Percentiles rank a stretch among this genome's conserved stretches.
Evolutionary conservation across 345 rosid genomes (phyloP).

Genomic region (Noccaea caerulescens): DNA sequence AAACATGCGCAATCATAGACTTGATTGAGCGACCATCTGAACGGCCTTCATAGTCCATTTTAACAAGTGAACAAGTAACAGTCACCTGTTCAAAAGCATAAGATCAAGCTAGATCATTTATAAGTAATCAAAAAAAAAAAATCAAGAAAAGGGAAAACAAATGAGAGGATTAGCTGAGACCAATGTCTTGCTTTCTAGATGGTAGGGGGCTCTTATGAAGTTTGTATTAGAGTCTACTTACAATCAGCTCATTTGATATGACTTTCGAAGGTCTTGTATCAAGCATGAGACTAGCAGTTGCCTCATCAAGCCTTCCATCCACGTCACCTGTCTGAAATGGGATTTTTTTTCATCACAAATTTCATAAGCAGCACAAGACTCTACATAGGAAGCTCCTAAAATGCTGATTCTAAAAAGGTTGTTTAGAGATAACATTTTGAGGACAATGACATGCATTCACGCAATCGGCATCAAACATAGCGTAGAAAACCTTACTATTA

Average conservation of each 20-base stretch:
- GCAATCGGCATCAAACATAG: neutral
- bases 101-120: conserved; percentile 24
- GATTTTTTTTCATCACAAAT: conserved; percentile 20
- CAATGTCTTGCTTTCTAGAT: conserved; percentile 16
- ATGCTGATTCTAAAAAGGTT: neutral
- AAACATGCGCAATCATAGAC: conserved; percentile 88
- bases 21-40: conserved; percentile 95
- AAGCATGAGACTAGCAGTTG: conserved; percentile 81
- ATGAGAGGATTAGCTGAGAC: conserved; percentile 12
- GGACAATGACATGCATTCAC: conserved; percentile 15
- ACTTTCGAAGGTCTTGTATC: conserved; percentile 98
- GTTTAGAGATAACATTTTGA: neutral
- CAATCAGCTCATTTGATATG: conserved; percentile 85
- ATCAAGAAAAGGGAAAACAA: neutral
- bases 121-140: neutral
- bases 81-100: conserved; percentile 66
- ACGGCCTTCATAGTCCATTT: conserved; percentile 93
- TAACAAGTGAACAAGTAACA: conserved; percentile 81
- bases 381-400: neutral
- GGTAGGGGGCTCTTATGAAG: conserved; percentile 20
- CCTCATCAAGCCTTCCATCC: conserved; percentile 92
- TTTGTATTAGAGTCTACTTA: conserved; percentile 54
- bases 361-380: conserved; percentile 35
- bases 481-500: conserved; percentile 17
- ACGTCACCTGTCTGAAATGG: conserved; percentile 64